phyloP scores from a whole-genome alignment of 345 rosid genomes.

The Raphanus raphanistrum region DNA sequence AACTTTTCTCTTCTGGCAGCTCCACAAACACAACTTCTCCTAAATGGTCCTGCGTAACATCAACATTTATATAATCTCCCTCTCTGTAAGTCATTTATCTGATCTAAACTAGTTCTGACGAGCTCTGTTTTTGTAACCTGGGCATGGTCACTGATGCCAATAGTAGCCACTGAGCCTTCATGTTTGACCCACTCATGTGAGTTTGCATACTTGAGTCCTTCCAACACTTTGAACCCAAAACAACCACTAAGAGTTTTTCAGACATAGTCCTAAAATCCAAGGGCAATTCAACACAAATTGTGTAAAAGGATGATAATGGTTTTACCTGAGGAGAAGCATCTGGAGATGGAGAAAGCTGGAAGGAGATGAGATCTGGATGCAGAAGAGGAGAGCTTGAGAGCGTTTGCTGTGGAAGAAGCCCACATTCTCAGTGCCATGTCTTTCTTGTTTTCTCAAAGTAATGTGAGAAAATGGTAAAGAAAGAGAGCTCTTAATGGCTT shows the following conservation, averaged over 20 bases:
- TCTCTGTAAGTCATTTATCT: neutral
- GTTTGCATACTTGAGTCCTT: slow-evolving; percentile 81
- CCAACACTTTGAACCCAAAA: slow-evolving; percentile 56
- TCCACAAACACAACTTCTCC: slow-evolving; percentile 97
- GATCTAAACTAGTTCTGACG: neutral
- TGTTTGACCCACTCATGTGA: slow-evolving; percentile 97
- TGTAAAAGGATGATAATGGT: neutral
- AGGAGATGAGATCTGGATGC: slow-evolving; percentile 38
- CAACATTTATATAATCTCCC: neutral
- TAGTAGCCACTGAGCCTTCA: slow-evolving; percentile 76
- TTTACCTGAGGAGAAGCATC: slow-evolving; percentile 82
- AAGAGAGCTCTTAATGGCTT: slow-evolving; percentile 11
- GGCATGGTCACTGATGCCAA: slow-evolving; percentile 95
- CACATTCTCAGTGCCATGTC: slow-evolving; percentile 86
- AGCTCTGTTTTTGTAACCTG: slow-evolving; percentile 52
- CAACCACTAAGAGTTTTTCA: slow-evolving; percentile 1
- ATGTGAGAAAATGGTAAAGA: slow-evolving; percentile 25
- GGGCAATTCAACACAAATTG: slow-evolving; percentile 7
- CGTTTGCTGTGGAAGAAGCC: slow-evolving; percentile 94
- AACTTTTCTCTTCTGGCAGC: slow-evolving; percentile 58
- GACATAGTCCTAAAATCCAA: neutral
- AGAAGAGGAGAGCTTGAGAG: slow-evolving; percentile 59
- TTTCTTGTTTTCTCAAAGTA: neutral
- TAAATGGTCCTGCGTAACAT: slow-evolving; percentile 64
- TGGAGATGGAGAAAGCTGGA: slow-evolving; percentile 61